Conservation (phyloP, 2,329 filamentous ascomycete genomes). For the Harringtonia aguacate region DNA sequence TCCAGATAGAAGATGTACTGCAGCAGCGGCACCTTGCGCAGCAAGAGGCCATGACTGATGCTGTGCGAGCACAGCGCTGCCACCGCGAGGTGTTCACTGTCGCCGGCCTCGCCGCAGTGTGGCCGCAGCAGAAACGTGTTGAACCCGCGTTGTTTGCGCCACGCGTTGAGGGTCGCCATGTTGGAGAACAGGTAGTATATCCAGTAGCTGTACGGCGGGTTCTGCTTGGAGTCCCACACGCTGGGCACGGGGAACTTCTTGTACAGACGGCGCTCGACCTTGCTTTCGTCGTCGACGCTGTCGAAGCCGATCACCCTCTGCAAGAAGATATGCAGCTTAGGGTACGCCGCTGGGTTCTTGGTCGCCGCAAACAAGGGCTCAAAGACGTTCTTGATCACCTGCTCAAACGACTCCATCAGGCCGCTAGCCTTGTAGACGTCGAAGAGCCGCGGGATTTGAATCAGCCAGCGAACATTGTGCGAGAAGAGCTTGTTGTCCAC, state of each 20-base stretch:
- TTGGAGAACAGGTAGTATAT: conserved; percentile 96
- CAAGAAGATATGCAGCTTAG: conserved; percentile 88
- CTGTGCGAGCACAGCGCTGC: conserved; percentile 89
- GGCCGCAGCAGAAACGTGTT: conserved; percentile 90
- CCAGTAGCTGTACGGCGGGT: conserved; percentile 98
- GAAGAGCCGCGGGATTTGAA: conserved; percentile 88
- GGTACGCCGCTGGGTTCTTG: conserved; percentile 72
- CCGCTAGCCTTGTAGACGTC: conserved; percentile 89
- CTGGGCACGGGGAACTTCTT: conserved; percentile 89
- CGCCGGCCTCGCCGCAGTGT: conserved; percentile 93
- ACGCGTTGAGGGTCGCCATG: conserved; percentile 82
- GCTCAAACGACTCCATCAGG: conserved; percentile 80
- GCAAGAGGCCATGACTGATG: conserved; percentile 86
- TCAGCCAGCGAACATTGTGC: conserved; percentile 93
- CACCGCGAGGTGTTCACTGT: conserved; percentile 90
- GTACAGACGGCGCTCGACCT: conserved; percentile 86
- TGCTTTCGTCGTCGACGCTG: conserved; percentile 96
- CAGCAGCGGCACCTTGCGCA: conserved; percentile 86
- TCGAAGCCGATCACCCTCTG: conserved; percentile 95
- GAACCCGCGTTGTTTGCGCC: conserved; percentile 83
- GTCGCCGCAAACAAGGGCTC: conserved; percentile 92
- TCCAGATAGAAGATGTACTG: conserved; percentile 98
- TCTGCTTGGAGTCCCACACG: conserved; percentile 84
- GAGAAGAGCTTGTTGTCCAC: conserved; percentile 97
- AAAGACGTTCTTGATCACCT: conserved; percentile 86